phyloP scores from a whole-genome alignment of 148 eudicot genomes.

The Pharnaceum exiguum region DNA sequence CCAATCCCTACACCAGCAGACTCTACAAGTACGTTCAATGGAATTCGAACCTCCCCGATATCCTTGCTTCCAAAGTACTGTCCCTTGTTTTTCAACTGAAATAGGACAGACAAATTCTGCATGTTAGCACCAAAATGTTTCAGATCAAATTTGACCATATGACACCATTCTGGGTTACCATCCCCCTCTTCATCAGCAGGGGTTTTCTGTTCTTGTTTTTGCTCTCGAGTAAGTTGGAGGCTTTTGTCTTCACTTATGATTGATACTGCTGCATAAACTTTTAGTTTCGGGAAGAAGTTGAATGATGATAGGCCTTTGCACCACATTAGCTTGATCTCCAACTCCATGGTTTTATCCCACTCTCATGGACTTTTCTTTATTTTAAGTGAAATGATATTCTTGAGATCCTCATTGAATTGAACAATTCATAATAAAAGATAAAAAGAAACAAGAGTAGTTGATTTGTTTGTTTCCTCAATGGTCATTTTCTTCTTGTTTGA shows the following conservation, averaged over 20 bases:
- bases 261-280: slow-evolving; percentile 28
- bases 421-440: background rate
- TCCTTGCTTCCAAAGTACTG: slow-evolving; percentile 27
- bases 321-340: slow-evolving; percentile 31
- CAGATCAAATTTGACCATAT: slow-evolving; percentile 26
- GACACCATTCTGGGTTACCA: slow-evolving; percentile 45
- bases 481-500: slow-evolving; percentile 12
- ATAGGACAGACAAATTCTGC: slow-evolving; percentile 10
- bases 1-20: slow-evolving; percentile 2
- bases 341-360: slow-evolving; percentile 1
- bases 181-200: slow-evolving; percentile 32
- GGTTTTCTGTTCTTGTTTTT: slow-evolving; percentile 40
- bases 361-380: too few species aligned
- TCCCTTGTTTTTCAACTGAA: slow-evolving; percentile 28
- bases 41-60: slow-evolving; percentile 42
- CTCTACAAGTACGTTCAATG: slow-evolving; percentile 20
- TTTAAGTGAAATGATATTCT: too few species aligned
- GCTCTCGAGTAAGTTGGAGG: slow-evolving; percentile 10
- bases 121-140: background rate
- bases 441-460: background rate
- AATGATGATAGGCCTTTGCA: slow-evolving; percentile 39
- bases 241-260: slow-evolving; percentile 16
- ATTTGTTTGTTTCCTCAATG: slow-evolving; percentile 4
- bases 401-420: background rate
- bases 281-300: slow-evolving; percentile 51